These are phyloP conservation scores for Taphrina flavorubra DNA, from an alignment of 1,139 yeast genomes.

Conservation along the genomic window DNA sequence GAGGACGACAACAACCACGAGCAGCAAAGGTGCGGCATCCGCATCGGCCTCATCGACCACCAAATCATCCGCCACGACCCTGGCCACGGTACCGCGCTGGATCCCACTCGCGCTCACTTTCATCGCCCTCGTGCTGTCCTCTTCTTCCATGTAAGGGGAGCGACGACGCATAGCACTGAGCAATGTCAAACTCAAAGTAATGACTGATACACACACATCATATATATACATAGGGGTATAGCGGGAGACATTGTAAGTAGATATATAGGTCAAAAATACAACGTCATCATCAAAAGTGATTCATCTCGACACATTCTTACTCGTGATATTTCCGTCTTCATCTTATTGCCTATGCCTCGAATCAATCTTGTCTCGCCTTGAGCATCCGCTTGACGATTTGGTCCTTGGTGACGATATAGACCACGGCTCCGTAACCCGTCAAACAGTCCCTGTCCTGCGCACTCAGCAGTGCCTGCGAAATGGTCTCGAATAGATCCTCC, in stretches of 20 bases:
- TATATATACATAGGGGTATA: background rate
- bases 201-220: background rate
- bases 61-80: background rate
- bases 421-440: conserved; percentile 98
- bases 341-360: background rate
- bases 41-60: conserved; percentile 6
- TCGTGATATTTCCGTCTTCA: background rate
- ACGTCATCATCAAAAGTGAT: too few relatives aligned
- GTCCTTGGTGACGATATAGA: conserved; percentile 89
- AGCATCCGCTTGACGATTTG: conserved; percentile 84
- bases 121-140: background rate
- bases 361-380: conserved; percentile 90
- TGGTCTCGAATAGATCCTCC: conserved; percentile 94
- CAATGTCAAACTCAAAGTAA: too few relatives aligned
- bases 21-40: background rate
- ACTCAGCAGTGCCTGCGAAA: conserved; percentile 88
- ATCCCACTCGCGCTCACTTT: background rate
- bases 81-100: background rate
- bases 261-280: too few relatives aligned
- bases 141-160: too few relatives aligned
- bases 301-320: background rate
- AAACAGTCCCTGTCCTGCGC: conserved; percentile 98
- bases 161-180: too few relatives aligned
- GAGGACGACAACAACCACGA: background rate
- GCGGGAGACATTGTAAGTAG: background rate